A percentile compares a stretch with the other conserved stretches of the same genome.
phyloP scores from a whole-genome alignment of 2,329 filamentous ascomycete genomes.

The Hypoxylon sp. region DNA sequence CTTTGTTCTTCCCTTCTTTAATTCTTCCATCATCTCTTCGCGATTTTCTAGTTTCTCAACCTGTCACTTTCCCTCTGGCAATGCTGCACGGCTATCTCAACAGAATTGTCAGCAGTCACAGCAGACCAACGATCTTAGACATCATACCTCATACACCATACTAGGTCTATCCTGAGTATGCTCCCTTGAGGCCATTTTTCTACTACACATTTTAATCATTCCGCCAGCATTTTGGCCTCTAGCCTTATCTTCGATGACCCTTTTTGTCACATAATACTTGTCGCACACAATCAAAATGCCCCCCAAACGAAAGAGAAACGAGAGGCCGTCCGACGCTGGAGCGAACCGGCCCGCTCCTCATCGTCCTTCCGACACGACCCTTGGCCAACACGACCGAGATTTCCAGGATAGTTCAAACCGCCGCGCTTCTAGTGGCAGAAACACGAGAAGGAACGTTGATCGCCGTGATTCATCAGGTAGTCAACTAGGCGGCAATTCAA shows the following conservation, averaged over 20 bases:
- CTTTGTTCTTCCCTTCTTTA: constrained; percentile 39
- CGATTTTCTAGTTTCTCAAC: constrained; percentile 30
- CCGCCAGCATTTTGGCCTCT: constrained; percentile 40
- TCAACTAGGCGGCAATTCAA: constrained; percentile 49
- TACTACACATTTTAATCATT: constrained; percentile 35
- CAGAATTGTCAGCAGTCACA: constrained; percentile 3
- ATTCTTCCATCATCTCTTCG: constrained; percentile 30
- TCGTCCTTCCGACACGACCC: constrained; percentile 69
- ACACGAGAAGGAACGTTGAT: constrained; percentile 62
- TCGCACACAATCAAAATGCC: constrained; percentile 61
- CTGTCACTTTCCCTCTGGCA: constrained; percentile 20
- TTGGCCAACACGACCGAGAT: constrained; percentile 72
- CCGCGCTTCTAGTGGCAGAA: constrained; percentile 62
- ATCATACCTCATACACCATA: constrained; percentile 17
- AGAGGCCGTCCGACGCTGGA: constrained; percentile 64
- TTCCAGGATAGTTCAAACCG: constrained; percentile 59
- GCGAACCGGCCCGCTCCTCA: constrained; percentile 72
- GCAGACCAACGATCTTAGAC: background rate
- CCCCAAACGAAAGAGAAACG: constrained; percentile 72
- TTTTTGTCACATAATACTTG: constrained; percentile 43
- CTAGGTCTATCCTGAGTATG: constrained; percentile 38
- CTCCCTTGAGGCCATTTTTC: constrained; percentile 42
- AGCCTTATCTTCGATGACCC: constrained; percentile 47
- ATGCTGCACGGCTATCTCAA: constrained; percentile 17
- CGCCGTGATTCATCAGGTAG: constrained; percentile 68